These are phyloP conservation scores for Fusarium chuoi DNA, from an alignment of 2,329 filamentous ascomycete species.

Conservation along the genomic window DNA sequence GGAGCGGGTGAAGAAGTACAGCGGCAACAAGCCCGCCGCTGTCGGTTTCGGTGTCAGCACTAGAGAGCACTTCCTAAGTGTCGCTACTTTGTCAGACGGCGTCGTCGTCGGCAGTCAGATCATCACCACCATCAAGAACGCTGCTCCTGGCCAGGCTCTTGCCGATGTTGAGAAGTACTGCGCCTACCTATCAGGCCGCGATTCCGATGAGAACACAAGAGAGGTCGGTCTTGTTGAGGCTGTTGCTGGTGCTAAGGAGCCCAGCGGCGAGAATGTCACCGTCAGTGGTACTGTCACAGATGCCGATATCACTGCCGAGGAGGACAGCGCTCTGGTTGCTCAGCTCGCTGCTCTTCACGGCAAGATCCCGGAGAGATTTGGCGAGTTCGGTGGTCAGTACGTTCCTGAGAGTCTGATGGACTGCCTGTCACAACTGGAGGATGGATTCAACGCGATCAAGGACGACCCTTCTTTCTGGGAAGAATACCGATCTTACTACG, in stretches of 20 bases:
- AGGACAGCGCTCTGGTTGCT: conserved; percentile 74
- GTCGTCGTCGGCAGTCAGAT: conserved; percentile 98
- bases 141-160: conserved; percentile 51
- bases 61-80: conserved; percentile 88
- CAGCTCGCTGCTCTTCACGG: conserved; percentile 86
- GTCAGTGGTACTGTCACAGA: conserved; percentile 72
- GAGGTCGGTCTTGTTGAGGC: conserved; percentile 79
- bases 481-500: conserved; percentile 94
- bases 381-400: conserved; percentile 96
- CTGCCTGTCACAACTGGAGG: conserved; percentile 89
- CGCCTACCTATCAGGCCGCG: conserved; percentile 69
- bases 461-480: conserved; percentile 96
- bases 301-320: conserved; percentile 68
- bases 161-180: conserved; percentile 89
- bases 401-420: conserved; percentile 99
- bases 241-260: conserved; percentile 62
- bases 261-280: conserved; percentile 56
- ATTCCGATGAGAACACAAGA: conserved; percentile 58
- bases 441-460: conserved; percentile 87
- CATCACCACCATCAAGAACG: conserved; percentile 74
- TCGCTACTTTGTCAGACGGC: conserved; percentile 86
- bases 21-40: conserved; percentile 87
- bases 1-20: conserved; percentile 88
- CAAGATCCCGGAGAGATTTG: conserved; percentile 86
- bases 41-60: conserved; percentile 98